A percentile compares a stretch with the other conserved stretches of the same genome.
These are phyloP conservation scores for Monosporozyma servazzii DNA, from an alignment of 805 yeast species.

Conservation along the genomic window DNA sequence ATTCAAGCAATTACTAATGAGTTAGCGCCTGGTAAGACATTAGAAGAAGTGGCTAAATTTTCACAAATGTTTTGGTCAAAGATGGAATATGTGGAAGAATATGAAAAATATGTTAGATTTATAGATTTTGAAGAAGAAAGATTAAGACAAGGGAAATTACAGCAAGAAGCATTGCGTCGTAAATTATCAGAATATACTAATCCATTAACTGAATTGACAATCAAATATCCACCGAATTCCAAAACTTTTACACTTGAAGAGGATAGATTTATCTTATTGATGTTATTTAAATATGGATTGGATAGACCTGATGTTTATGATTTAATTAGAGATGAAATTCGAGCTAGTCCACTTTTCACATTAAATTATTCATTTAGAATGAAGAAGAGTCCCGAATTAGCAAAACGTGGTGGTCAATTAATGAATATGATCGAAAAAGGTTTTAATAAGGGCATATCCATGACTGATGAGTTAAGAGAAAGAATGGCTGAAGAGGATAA, in stretches of 20 bases:
- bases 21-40: constrained; percentile 64
- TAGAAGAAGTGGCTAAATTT: constrained; percentile 71
- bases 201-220: constrained; percentile 70
- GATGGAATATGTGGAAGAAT: constrained; percentile 74
- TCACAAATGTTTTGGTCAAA: constrained; percentile 75
- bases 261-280: constrained; percentile 77
- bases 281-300: constrained; percentile 70
- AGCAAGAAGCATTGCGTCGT: constrained; percentile 69
- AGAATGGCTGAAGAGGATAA: constrained; percentile 25
- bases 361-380: constrained; percentile 83
- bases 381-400: constrained; percentile 65
- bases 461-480: constrained; percentile 19
- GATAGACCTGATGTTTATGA: constrained; percentile 76
- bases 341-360: constrained; percentile 67
- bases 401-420: constrained; percentile 74
- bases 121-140: constrained; percentile 88
- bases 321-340: constrained; percentile 61
- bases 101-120: constrained; percentile 69
- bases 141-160: constrained; percentile 51
- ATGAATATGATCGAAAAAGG: constrained; percentile 70
- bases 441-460: constrained; percentile 33
- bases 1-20: constrained; percentile 63
- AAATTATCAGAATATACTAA: constrained; percentile 61
- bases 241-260: constrained; percentile 79
- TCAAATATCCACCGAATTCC: constrained; percentile 65